A percentile compares a stretch with the other conserved stretches of the same genome.
phyloP scores from a whole-genome alignment of 306 rosid species.

The Cucurbita argyrosperma region DNA sequence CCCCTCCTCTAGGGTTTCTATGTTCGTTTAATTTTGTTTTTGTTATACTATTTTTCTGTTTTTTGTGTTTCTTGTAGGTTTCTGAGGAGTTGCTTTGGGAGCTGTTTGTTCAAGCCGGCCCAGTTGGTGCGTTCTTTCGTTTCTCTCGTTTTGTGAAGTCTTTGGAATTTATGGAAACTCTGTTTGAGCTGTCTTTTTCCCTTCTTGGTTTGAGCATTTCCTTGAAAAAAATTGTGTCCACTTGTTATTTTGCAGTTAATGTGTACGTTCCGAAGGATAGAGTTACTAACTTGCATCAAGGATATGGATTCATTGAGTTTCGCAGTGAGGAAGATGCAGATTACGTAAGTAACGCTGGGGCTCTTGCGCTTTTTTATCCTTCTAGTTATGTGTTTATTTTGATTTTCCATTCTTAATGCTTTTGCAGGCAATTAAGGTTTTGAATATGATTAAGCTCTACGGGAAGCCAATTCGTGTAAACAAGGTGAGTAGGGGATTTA shows the following conservation, averaged over 20 bases:
- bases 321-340: slow-evolving; percentile 97
- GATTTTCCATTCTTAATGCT: not conserved
- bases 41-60: not conserved
- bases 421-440: slow-evolving; percentile 86
- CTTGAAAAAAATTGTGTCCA: not conserved
- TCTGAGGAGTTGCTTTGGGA: slow-evolving; percentile 49
- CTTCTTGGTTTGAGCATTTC: not conserved
- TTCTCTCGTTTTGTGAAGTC: not conserved
- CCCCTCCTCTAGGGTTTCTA: not conserved
- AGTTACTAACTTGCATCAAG: slow-evolving; percentile 88
- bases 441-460: slow-evolving; percentile 88
- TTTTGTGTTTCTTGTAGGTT: slow-evolving; percentile 15
- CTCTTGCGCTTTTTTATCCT: not conserved
- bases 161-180: not conserved
- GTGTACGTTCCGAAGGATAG: slow-evolving; percentile 95
- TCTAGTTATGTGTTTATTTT: not conserved
- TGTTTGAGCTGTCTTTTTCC: not conserved
- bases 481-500: slow-evolving; percentile 32
- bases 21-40: not conserved
- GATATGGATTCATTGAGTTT: slow-evolving; percentile 91
- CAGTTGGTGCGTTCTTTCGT: slow-evolving; percentile 29
- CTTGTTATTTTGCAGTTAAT: slow-evolving; percentile 43
- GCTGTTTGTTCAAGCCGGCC: slow-evolving; percentile 52
- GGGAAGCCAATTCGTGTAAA: slow-evolving; percentile 97
- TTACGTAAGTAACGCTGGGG: slow-evolving; percentile 31